These are phyloP conservation scores for Phytophthora podocarpi DNA, from an alignment of 352 stramenopile species.

Conservation along the genomic window DNA sequence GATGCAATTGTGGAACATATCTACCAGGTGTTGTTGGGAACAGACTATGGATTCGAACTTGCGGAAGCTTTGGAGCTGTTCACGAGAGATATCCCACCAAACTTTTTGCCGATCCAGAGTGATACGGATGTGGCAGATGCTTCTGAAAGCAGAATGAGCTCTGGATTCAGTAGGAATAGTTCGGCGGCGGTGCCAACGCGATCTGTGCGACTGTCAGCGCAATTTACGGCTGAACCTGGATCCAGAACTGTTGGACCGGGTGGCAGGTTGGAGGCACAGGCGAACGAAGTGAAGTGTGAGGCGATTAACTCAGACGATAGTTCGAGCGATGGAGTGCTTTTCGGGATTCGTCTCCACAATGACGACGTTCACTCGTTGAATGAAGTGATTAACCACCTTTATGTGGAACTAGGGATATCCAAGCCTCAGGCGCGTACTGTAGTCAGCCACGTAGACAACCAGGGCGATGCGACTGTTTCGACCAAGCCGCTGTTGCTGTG, in stretches of 20 bases:
- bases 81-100: slow-evolving; percentile 55
- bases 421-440: slow-evolving; percentile 51
- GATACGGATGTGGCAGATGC: slow-evolving; percentile 41
- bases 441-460: slow-evolving; percentile 64
- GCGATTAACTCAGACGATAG: slow-evolving; percentile 2
- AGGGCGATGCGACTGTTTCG: slow-evolving; percentile 57
- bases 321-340: slow-evolving; percentile 25
- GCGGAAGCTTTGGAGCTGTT: slow-evolving; percentile 75
- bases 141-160: slow-evolving; percentile 1
- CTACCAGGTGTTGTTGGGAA: slow-evolving; percentile 67
- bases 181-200: slow-evolving; percentile 7
- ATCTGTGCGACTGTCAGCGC: slow-evolving; percentile 20
- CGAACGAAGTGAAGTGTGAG: slow-evolving; percentile 29
- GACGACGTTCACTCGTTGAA: slow-evolving; percentile 82
- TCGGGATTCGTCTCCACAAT: slow-evolving; percentile 82
- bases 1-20: slow-evolving; percentile 80
- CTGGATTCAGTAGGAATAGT: not conserved
- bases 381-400: slow-evolving; percentile 76
- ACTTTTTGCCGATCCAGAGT: slow-evolving; percentile 48
- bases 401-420: slow-evolving; percentile 54
- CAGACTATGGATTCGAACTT: slow-evolving; percentile 76
- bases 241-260: slow-evolving; percentile 31
- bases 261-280: slow-evolving; percentile 22
- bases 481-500: slow-evolving; percentile 58
- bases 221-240: slow-evolving; percentile 24